Percentiles rank a stretch among this genome's conserved stretches.
These are phyloP conservation scores for Aspergillus avenaceus DNA, from an alignment of 495 filamentous ascomycete genomes.

Conservation along the genomic window DNA sequence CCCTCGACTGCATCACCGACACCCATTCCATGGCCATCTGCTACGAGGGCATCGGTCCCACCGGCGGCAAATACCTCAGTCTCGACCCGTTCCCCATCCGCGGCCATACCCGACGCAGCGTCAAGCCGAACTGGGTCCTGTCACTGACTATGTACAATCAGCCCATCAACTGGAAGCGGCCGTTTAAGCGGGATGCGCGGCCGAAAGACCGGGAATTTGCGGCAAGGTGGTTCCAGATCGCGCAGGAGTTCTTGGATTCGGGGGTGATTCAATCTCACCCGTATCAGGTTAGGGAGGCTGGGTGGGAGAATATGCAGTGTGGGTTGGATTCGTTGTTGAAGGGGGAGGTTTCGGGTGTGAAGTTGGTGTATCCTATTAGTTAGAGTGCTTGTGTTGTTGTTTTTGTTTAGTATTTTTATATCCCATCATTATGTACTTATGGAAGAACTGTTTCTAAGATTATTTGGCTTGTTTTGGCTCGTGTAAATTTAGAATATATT, in stretches of 20 bases:
- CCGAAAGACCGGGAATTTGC: neutral
- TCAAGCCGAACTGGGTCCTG: neutral
- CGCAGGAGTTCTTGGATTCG: neutral
- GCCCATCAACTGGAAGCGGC: neutral
- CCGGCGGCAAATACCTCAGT: conserved; percentile 31
- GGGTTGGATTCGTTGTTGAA: neutral
- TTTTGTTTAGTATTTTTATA: no score
- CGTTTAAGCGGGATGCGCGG: neutral
- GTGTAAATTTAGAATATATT: no score
- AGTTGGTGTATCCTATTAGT: neutral
- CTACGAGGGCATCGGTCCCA: conserved; percentile 28
- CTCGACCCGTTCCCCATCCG: conserved; percentile 11
- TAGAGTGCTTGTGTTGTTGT: no score
- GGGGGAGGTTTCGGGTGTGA: neutral
- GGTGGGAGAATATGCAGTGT: neutral
- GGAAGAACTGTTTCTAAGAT: no score
- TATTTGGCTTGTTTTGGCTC: no score
- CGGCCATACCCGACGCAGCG: neutral
- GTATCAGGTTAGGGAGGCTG: neutral
- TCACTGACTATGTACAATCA: neutral
- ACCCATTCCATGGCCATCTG: conserved; percentile 22
- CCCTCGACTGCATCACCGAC: conserved; percentile 29
- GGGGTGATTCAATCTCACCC: neutral
- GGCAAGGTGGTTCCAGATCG: neutral
- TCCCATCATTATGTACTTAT: no score